Percentiles rank a stretch among this genome's conserved stretches.
These are phyloP conservation scores for Phytophthora citrophthora DNA, from an alignment of 352 stramenopile species.

Conservation along the genomic window DNA sequence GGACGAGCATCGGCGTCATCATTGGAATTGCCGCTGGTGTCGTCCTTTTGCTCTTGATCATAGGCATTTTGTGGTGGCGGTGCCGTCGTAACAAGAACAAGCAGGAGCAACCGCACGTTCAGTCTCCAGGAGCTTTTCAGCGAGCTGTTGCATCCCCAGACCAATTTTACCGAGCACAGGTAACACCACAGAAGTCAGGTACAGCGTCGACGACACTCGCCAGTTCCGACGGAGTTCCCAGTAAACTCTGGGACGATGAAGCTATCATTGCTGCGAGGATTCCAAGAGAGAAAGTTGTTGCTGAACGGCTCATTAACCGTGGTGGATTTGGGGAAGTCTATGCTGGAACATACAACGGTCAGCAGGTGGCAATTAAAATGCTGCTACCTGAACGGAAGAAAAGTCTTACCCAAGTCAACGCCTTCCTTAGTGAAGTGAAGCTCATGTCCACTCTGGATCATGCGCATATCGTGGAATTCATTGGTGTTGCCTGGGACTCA, in stretches of 20 bases:
- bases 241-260: constrained; percentile 41
- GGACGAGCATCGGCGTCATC: constrained; percentile 18
- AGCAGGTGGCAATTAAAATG: constrained; percentile 36
- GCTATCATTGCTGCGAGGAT: constrained; percentile 36
- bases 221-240: constrained; percentile 22
- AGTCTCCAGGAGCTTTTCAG: constrained; percentile 16
- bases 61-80: constrained; percentile 20
- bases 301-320: constrained; percentile 20
- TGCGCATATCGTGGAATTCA: constrained; percentile 47
- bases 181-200: constrained; percentile 19
- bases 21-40: constrained; percentile 25
- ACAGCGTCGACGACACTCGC: constrained; percentile 27
- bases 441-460: constrained; percentile 40
- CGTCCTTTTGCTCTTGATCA: constrained; percentile 18
- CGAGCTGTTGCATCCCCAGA: constrained; percentile 9
- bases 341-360: constrained; percentile 32
- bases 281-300: constrained; percentile 33
- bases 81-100: constrained; percentile 18
- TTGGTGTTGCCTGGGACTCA: constrained; percentile 54
- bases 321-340: constrained; percentile 37
- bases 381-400: constrained; percentile 32
- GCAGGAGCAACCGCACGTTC: constrained; percentile 14
- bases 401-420: constrained; percentile 34
- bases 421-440: constrained; percentile 34
- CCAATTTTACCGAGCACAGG: constrained; percentile 13